These are phyloP conservation scores for Drechmeria coniospora DNA, from an alignment of 2,329 filamentous ascomycete genomes.

Conservation along the genomic window DNA sequence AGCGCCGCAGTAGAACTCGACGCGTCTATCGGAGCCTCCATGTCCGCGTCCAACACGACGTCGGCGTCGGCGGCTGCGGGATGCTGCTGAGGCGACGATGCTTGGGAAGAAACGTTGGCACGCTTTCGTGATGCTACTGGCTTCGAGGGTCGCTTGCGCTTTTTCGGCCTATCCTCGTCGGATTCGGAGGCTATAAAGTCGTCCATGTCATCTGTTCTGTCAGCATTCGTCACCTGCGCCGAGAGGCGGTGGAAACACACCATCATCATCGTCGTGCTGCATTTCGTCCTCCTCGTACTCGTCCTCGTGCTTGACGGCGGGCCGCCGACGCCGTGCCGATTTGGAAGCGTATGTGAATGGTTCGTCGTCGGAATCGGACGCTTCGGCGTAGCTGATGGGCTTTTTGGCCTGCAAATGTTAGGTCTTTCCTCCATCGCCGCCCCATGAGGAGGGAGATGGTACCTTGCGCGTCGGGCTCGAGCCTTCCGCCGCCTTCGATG, in stretches of 20 bases:
- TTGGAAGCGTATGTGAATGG: conserved; percentile 38
- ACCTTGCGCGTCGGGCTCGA: conserved; percentile 76
- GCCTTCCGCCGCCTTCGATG: conserved; percentile 17
- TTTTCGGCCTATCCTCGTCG: conserved; percentile 51
- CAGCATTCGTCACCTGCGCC: conserved; percentile 1
- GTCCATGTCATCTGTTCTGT: conserved; percentile 50
- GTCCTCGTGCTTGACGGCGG: conserved; percentile 48
- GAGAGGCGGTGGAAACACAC: conserved; percentile 17
- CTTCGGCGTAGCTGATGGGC: conserved; percentile 68
- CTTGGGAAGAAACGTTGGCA: conserved; percentile 33
- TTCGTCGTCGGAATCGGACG: conserved; percentile 65
- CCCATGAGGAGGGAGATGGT: too few species aligned
- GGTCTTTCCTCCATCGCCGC: too few species aligned
- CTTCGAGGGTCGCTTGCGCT: conserved; percentile 55
- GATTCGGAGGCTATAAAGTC: conserved; percentile 82
- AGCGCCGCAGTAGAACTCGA: conserved; percentile 62
- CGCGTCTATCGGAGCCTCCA: conserved; percentile 41
- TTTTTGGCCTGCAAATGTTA: conserved; percentile 29
- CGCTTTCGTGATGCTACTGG: conserved; percentile 43
- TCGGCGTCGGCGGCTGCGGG: too few species aligned
- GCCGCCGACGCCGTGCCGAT: conserved; percentile 31
- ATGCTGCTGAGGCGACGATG: too few species aligned
- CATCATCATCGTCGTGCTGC: conserved; percentile 49
- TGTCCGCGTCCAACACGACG: conserved; percentile 36
- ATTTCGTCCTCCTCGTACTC: conserved; percentile 58